Percentiles rank a stretch among this genome's conserved stretches.
Conservation (phyloP, 106 monocot genomes). For the Apostasia ramifera region DNA sequence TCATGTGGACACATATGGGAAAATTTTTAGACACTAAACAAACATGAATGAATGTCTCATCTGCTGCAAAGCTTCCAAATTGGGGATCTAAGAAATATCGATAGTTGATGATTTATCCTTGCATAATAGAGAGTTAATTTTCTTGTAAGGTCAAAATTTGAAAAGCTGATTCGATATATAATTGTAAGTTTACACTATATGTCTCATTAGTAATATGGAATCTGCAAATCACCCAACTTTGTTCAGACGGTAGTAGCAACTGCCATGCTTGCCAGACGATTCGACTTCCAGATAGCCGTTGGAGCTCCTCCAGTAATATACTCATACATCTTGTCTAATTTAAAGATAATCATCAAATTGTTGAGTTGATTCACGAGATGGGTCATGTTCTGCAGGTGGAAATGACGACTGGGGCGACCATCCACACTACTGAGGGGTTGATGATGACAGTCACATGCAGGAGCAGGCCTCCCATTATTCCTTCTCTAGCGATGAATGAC, state of each 20-base stretch:
- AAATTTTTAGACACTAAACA: no score
- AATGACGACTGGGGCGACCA: constrained; percentile 96
- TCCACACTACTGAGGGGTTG: constrained; percentile 88
- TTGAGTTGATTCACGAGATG: neutral
- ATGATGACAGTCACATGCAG: constrained; percentile 79
- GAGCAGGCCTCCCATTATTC: constrained; percentile 43
- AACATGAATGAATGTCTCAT: no score
- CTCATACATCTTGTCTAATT: neutral
- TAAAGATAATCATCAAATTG: neutral
- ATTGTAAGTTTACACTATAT: neutral
- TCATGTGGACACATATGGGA: no score
- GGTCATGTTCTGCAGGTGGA: constrained; percentile 46
- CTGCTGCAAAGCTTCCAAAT: no score
- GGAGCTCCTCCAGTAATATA: constrained; percentile 69
- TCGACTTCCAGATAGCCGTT: constrained; percentile 78
- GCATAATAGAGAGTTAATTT: neutral
- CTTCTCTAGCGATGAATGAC: constrained; percentile 34
- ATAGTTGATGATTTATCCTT: no score
- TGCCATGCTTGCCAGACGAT: constrained; percentile 83
- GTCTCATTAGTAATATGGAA: neutral
- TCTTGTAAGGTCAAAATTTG: neutral
- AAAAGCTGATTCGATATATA: neutral
- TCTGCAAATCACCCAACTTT: no score
- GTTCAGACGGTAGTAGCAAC: constrained; percentile 68
- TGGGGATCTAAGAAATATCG: no score